These are phyloP conservation scores for Trametes cinnabarina DNA, from an alignment of 768 basidiomycete species.

Conservation along the genomic window DNA sequence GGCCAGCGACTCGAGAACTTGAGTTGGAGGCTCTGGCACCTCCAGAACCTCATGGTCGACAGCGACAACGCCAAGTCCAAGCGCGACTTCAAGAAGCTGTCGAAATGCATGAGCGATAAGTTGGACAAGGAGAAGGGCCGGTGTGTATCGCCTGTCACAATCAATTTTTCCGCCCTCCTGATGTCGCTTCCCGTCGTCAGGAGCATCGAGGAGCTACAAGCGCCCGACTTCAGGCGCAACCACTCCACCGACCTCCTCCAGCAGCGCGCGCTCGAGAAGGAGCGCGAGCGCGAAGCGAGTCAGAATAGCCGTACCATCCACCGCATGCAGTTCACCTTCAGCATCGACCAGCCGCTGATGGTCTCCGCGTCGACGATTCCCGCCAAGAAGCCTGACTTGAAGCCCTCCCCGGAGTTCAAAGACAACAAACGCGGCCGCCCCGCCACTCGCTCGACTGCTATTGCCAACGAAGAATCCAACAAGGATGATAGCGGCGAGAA, in stretches of 20 bases:
- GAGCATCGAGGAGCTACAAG: conserved; percentile 81
- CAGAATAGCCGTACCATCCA: conserved; percentile 69
- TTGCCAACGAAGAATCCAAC: conserved; percentile 28
- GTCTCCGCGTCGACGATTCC: conserved; percentile 40
- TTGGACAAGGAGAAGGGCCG: conserved; percentile 90
- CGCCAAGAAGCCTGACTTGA: conserved; percentile 64
- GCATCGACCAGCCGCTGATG: conserved; percentile 62
- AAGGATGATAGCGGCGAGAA: conserved; percentile 27
- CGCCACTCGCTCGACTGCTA: conserved; percentile 37
- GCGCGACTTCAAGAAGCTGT: conserved; percentile 87
- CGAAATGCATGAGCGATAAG: conserved; percentile 87
- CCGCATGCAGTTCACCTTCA: conserved; percentile 89
- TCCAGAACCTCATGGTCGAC: conserved; percentile 89
- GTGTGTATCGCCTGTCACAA: conserved; percentile 42
- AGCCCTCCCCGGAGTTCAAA: conserved; percentile 64
- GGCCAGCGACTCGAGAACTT: conserved; percentile 90
- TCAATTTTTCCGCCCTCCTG: conserved; percentile 6
- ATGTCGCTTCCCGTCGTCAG: conserved; percentile 35
- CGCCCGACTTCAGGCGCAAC: conserved; percentile 78
- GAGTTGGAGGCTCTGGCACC: conserved; percentile 90
- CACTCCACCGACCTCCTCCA: conserved; percentile 78
- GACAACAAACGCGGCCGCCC: conserved; percentile 47
- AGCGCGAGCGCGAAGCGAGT: conserved; percentile 68
- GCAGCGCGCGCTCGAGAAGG: conserved; percentile 78
- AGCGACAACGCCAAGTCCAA: conserved; percentile 85